Evolutionary conservation across 1,284 basidiomycete genomes (phyloP).

Genomic region (Trichosporon faecale): DNA sequence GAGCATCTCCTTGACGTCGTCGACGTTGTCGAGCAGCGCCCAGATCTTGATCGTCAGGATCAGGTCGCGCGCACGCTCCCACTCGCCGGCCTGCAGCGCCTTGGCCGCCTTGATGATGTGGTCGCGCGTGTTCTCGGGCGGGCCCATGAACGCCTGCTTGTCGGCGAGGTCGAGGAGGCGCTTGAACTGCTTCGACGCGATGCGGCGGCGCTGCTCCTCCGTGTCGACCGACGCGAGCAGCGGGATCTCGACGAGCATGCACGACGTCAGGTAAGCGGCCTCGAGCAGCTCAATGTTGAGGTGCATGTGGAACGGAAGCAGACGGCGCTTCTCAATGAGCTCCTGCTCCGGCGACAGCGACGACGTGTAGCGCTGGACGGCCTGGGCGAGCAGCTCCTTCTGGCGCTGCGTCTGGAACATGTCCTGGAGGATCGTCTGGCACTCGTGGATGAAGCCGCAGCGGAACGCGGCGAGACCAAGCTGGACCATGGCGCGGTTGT

Average conservation of each 20-base stretch:
- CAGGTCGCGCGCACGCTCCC: constrained; percentile 90
- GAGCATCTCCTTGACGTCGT: constrained; percentile 89
- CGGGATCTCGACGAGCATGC: constrained; percentile 98
- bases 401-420: constrained; percentile 95
- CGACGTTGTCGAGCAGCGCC: constrained; percentile 87
- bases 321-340: constrained; percentile 89
- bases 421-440: constrained; percentile 87
- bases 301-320: constrained; percentile 99
- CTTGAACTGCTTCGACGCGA: constrained; percentile 92
- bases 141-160: constrained; percentile 95
- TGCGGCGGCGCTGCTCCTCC: constrained; percentile 86
- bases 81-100: constrained; percentile 93
- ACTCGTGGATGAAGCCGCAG: constrained; percentile 88
- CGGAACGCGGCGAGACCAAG: constrained; percentile 96
- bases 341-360: constrained; percentile 88
- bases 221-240: constrained; percentile 89
- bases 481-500: constrained; percentile 96
- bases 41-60: constrained; percentile 97
- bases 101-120: constrained; percentile 99
- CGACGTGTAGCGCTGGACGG: constrained; percentile 83
- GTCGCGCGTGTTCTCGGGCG: constrained; percentile 96
- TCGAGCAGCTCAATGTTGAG: constrained; percentile 98
- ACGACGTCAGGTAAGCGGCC: constrained; percentile 94
- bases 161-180: constrained; percentile 95
- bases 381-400: constrained; percentile 96